These are phyloP conservation scores for Aegilops longissima DNA, from an alignment of 176 grass and related monocot species.

Conservation along the genomic window DNA sequence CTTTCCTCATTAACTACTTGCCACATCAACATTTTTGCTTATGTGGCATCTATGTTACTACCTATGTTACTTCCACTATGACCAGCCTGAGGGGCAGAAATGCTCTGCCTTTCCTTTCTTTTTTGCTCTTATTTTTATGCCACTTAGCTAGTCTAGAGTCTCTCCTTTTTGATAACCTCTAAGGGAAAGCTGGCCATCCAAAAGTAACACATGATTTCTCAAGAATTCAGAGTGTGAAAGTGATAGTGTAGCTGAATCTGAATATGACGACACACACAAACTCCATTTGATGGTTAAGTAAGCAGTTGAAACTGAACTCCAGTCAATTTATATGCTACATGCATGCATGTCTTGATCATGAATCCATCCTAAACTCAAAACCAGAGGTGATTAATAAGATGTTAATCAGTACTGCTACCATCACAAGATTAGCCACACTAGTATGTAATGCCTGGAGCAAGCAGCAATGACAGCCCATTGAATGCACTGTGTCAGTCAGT, in stretches of 20 bases:
- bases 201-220: conserved; percentile 31
- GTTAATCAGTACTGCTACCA: neutral
- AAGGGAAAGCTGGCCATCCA: conserved; percentile 19
- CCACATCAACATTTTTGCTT: no score
- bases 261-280: neutral
- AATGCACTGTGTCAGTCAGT: neutral
- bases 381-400: conserved; percentile 8
- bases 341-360: conserved; percentile 22
- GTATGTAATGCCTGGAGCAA: neutral
- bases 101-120: neutral
- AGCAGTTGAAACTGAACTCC: conserved; percentile 1
- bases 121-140: conserved; percentile 14
- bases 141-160: conserved; percentile 1
- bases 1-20: no score
- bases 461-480: neutral
- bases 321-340: neutral
- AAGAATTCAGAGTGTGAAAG: neutral
- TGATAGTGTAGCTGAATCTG: conserved; percentile 23
- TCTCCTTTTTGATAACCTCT: conserved; percentile 34
- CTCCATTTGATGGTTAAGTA: neutral
- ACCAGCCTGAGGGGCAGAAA: neutral
- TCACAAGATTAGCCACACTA: neutral
- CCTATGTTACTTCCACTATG: no score
- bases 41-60: no score
- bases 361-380: conserved; percentile 18